A percentile compares a stretch with the other conserved stretches of the same genome.
Conservation (phyloP, 192 early-diverging fungal genomes). For the Rhizophagus clarus region DNA sequence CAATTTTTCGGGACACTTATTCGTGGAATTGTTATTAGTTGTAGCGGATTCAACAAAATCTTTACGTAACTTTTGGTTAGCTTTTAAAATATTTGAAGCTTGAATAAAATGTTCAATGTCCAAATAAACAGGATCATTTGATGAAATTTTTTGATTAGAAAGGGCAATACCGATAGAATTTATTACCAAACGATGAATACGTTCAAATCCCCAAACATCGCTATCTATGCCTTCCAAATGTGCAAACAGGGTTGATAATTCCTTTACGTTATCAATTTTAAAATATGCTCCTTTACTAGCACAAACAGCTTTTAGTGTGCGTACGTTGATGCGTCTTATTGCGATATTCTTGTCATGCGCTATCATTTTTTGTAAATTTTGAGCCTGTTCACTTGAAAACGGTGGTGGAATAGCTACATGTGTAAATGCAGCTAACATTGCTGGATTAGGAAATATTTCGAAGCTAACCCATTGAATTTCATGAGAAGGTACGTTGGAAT, state of each 20-base stretch:
- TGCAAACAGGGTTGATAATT: conserved; percentile 12
- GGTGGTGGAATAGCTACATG: conserved; percentile 22
- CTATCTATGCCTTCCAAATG: conserved; percentile 38
- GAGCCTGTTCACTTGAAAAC: conserved; percentile 7
- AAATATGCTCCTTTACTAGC: conserved; percentile 41
- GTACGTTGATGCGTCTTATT: conserved; percentile 48
- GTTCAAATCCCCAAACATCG: conserved; percentile 48
- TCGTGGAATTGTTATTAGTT: background rate
- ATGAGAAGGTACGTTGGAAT: background rate
- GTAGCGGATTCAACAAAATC: conserved; percentile 29
- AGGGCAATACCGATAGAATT: conserved; percentile 49
- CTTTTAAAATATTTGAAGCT: conserved; percentile 28
- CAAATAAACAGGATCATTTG: conserved; percentile 35
- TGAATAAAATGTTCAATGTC: conserved; percentile 29
- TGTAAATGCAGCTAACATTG: conserved; percentile 37
- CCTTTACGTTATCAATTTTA: conserved; percentile 7
- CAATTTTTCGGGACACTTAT: conserved; percentile 33
- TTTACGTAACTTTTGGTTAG: conserved; percentile 32
- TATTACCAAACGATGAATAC: conserved; percentile 50
- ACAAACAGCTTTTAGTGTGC: conserved; percentile 43
- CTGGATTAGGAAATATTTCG: conserved; percentile 34
- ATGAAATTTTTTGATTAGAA: conserved; percentile 31
- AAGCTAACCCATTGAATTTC: conserved; percentile 31
- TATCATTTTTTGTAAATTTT: conserved; percentile 36
- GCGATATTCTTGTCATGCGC: conserved; percentile 41